These are phyloP conservation scores for Aotearoamyces nothofagi DNA, from an alignment of 2,329 filamentous ascomycete species.

Conservation along the genomic window DNA sequence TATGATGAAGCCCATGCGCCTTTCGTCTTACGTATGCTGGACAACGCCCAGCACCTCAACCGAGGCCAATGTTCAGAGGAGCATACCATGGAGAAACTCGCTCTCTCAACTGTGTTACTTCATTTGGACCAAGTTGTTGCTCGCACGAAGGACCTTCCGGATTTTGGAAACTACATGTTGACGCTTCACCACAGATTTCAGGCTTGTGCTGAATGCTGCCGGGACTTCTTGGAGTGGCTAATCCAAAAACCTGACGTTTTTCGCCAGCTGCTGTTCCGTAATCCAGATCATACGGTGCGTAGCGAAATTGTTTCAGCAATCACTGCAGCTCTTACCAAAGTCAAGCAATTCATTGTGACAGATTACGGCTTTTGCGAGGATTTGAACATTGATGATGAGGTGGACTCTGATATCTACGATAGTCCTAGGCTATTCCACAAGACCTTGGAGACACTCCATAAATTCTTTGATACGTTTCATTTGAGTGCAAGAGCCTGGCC, in stretches of 20 bases:
- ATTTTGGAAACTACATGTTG: constrained; percentile 39
- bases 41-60: constrained; percentile 34
- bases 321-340: constrained; percentile 31
- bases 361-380: constrained; percentile 25
- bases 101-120: constrained; percentile 39
- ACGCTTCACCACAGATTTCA: constrained; percentile 34
- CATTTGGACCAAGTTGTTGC: constrained; percentile 66
- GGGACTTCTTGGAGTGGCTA: constrained; percentile 47
- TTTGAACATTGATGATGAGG: constrained; percentile 10
- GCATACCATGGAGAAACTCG: constrained; percentile 30
- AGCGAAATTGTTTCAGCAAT: constrained; percentile 34
- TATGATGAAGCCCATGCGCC: constrained; percentile 56
- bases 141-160: constrained; percentile 51
- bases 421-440: constrained; percentile 16
- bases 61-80: constrained; percentile 31
- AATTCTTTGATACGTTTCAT: constrained; percentile 49
- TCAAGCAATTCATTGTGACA: constrained; percentile 32
- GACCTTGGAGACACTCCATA: constrained; percentile 30
- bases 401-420: constrained; percentile 15
- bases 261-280: constrained; percentile 49
- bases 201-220: constrained; percentile 37
- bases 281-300: constrained; percentile 40
- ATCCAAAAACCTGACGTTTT: constrained; percentile 36
- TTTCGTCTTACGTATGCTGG: constrained; percentile 50
- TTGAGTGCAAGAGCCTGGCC: constrained; percentile 52